phyloP scores from a whole-genome alignment of 176 grass and related monocot genomes.

The Carex pumila region DNA sequence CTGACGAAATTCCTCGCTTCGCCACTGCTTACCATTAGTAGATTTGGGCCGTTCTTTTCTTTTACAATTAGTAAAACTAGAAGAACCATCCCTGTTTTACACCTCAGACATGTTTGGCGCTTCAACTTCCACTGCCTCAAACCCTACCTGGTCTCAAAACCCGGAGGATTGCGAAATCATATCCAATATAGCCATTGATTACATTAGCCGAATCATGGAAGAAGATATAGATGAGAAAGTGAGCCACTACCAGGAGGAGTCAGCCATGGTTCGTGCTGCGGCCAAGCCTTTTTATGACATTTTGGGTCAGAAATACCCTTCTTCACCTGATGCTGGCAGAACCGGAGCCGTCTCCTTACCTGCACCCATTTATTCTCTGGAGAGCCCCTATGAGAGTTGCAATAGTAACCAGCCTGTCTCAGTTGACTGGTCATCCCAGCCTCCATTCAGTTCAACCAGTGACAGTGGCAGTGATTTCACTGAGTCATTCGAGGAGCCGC shows the following conservation, averaged over 20 bases:
- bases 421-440: constrained; percentile 19
- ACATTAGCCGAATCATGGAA: constrained; percentile 91
- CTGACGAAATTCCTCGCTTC: too few relatives aligned
- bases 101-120: constrained; percentile 16
- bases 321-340: constrained; percentile 33
- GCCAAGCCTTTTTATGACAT: constrained; percentile 90
- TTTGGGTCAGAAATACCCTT: constrained; percentile 88
- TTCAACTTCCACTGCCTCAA: background rate
- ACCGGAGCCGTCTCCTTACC: background rate
- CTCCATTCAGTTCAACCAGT: constrained; percentile 22
- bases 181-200: constrained; percentile 85
- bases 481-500: constrained; percentile 45
- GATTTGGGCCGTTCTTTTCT: too few relatives aligned
- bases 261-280: constrained; percentile 43
- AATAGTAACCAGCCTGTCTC: constrained; percentile 27
- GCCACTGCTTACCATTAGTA: too few relatives aligned
- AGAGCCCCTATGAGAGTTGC: constrained; percentile 46
- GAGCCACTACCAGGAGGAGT: constrained; percentile 77
- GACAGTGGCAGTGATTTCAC: constrained; percentile 3
- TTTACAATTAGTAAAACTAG: background rate
- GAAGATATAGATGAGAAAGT: constrained; percentile 97
- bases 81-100: background rate
- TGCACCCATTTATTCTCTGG: constrained; percentile 17
- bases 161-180: constrained; percentile 83
- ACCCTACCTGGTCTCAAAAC: constrained; percentile 33